Base-by-base conservation (phyloP, 1,284 basidiomycete genomes). In the Tilletia setariae region DNA sequence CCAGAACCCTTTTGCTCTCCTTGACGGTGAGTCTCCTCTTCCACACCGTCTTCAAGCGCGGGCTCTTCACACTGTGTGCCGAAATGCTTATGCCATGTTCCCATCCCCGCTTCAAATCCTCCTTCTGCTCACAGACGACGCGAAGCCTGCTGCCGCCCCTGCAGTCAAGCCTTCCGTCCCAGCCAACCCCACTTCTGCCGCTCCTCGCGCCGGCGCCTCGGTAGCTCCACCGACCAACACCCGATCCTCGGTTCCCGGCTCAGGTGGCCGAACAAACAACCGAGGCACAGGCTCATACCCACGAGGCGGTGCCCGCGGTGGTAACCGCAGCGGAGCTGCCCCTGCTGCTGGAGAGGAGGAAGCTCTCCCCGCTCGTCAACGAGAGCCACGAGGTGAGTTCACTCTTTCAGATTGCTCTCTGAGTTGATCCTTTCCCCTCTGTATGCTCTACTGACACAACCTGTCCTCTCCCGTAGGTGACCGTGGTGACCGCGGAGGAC, bases 401-500 rank as follows among this genome's bases (percentile, higher is more conserved):
- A n/a, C 30, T 32, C 25, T 32, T 23, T 35, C 66, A 30, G 63
- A 63, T 40, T 65, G 62, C 65, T 63, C 30, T 40, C 40, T 21
- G 8, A 25, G 63, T 30, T 51, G 2, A 35, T 42, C 8, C 30
- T 11, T 25, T 53, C 44, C 47, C n/a, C 68, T 16, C 49, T 51
- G 28, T 44, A 42, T 16, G 64, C 68, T 13, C 40, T 42, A 40
- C 67, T 32, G 43, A 43, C 66, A 44, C 13, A n/a, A 19, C 44
- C 35, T 35, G 19, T 64, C 28, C 11, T 19, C 46, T 23, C 2
- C 28, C 46, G 4, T 56, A 67, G 66, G 68, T 49, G 49, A 51
- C 90, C 89, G 78, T 90, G 90, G 74, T 91, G 90, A 70, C 87
- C 87, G 64, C 85, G 87, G 53, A 70, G 86, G 87, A 66, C 83